phyloP scores from a whole-genome alignment of 805 yeast genomes.

The Saccharomycopsis capsularis region DNA sequence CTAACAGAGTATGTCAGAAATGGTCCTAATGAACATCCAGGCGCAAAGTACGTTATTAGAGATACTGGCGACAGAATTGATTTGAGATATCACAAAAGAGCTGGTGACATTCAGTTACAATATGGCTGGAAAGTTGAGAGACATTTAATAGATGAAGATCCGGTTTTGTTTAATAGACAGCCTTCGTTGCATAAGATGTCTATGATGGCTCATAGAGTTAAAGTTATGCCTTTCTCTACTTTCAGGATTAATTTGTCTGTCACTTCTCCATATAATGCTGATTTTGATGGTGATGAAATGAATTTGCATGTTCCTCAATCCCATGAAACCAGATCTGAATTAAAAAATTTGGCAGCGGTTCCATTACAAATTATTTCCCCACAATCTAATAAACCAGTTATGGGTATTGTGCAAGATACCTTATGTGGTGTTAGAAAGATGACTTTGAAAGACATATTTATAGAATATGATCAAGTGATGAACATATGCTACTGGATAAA shows the following conservation, averaged over 20 bases:
- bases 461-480: conserved; percentile 92
- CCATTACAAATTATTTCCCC: conserved; percentile 98
- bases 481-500: conserved; percentile 97
- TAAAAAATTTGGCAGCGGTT: conserved; percentile 91
- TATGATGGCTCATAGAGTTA: conserved; percentile 99
- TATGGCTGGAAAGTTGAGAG: conserved; percentile 99
- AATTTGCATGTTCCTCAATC: conserved; percentile 98
- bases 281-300: conserved; percentile 99
- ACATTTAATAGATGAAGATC: conserved; percentile 95
- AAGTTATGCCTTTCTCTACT: conserved; percentile 97
- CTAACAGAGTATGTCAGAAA: conserved; percentile 90
- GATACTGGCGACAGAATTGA: conserved; percentile 99
- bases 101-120: conserved; percentile 95
- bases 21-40: conserved; percentile 99
- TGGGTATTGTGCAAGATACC: conserved; percentile 99
- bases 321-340: conserved; percentile 94
- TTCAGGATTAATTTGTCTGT: conserved; percentile 94
- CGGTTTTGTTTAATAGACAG: conserved; percentile 97
- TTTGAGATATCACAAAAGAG: conserved; percentile 91
- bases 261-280: conserved; percentile 99
- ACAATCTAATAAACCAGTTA: conserved; percentile 96
- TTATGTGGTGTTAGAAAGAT: conserved; percentile 94
- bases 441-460: conserved; percentile 83
- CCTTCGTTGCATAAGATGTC: conserved; percentile 99
- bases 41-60: conserved; percentile 97